Percentiles rank a stretch among this genome's conserved stretches.
Conservation (phyloP, 2,329 filamentous ascomycete species). For the Diplodia seriata region DNA sequence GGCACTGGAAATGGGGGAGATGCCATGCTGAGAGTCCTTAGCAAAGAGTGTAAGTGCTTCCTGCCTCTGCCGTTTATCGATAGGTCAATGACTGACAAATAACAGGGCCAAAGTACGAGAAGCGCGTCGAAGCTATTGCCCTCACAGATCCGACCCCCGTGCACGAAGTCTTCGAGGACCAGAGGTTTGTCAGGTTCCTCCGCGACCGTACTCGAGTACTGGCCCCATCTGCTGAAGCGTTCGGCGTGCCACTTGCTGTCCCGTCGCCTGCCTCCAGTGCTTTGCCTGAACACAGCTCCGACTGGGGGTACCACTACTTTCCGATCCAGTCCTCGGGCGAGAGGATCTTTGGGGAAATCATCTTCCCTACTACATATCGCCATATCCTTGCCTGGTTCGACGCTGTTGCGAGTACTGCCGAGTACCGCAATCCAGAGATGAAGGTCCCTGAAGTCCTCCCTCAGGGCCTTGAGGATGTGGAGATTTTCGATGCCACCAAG, state of each 20-base stretch:
- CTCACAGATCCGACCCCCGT: constrained; percentile 27
- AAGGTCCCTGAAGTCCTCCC: background rate
- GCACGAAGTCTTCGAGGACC: constrained; percentile 8
- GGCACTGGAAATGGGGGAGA: constrained; percentile 55
- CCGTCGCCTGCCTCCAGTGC: background rate
- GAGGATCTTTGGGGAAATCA: constrained; percentile 20
- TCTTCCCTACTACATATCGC: constrained; percentile 2
- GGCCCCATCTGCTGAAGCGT: constrained; percentile 14
- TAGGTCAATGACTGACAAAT: background rate
- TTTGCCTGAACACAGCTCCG: constrained; percentile 2
- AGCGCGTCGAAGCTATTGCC: constrained; percentile 25
- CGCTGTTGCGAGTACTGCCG: background rate
- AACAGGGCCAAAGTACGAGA: constrained; percentile 22
- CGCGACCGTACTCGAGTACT: constrained; percentile 26
- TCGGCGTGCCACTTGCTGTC: constrained; percentile 17
- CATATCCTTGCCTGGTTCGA: constrained; percentile 29
- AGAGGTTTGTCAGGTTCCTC: constrained; percentile 18
- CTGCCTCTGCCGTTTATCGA: no score
- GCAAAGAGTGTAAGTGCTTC: constrained; percentile 12
- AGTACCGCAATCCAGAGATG: constrained; percentile 24
- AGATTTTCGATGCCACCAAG: background rate
- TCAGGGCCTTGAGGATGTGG: background rate
- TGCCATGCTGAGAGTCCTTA: constrained; percentile 10
- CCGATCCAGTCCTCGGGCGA: constrained; percentile 25
- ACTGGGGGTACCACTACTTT: constrained; percentile 31